Conservation (phyloP, 495 filamentous ascomycete species). For the Neurospora sp. region DNA sequence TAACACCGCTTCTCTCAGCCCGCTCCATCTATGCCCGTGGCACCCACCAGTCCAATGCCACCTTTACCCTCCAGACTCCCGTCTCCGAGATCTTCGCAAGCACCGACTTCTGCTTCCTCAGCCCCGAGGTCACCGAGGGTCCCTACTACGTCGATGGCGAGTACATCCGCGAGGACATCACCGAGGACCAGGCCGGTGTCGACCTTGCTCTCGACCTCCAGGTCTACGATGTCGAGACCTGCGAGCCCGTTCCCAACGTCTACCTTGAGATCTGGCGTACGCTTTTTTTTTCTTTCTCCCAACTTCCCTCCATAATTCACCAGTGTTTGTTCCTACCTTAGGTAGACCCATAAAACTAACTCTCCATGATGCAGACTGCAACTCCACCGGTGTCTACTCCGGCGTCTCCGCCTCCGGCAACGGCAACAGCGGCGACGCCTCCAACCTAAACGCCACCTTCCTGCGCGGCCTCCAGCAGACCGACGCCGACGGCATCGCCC, state of each 20-base stretch:
- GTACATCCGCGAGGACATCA: constrained; percentile 44
- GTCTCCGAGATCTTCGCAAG: constrained; percentile 32
- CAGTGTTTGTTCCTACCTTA: neutral
- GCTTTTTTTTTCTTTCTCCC: constrained; percentile 28
- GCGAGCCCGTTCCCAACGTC: constrained; percentile 42
- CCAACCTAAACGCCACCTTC: constrained; percentile 29
- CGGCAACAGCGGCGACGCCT: neutral
- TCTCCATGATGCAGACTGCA: constrained; percentile 16
- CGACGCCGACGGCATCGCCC: constrained; percentile 36
- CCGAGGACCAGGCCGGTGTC: constrained; percentile 47
- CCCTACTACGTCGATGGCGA: constrained; percentile 41
- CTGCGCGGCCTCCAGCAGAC: constrained; percentile 42
- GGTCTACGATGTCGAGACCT: constrained; percentile 48
- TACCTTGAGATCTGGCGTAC: constrained; percentile 52
- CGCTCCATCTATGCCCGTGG: neutral
- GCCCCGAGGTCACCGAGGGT: constrained; percentile 43
- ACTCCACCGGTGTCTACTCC: constrained; percentile 3
- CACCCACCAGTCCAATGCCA: neutral
- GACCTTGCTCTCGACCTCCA: constrained; percentile 50
- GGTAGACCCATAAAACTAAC: neutral
- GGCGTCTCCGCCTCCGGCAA: neutral
- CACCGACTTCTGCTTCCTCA: constrained; percentile 43
- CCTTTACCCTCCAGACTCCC: constrained; percentile 8
- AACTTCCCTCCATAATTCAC: neutral
- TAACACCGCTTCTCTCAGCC: constrained; percentile 1